Percentiles rank a stretch among this genome's conserved stretches.
Conservation (phyloP, 805 yeast genomes). For the Saccharomycopsis synnaedendra region DNA sequence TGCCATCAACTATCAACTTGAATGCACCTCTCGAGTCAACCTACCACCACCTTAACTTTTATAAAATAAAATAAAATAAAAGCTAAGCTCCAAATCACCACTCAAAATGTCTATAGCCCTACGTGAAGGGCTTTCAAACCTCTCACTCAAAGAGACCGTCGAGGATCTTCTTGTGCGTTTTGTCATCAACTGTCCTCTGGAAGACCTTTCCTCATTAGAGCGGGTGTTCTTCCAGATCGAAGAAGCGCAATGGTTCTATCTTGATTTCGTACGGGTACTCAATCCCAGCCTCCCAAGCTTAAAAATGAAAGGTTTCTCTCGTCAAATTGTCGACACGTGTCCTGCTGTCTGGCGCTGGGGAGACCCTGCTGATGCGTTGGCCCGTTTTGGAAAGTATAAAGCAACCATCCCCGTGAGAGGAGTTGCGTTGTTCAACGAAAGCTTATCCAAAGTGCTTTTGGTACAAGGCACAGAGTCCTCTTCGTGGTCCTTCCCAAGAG, state of each 20-base stretch:
- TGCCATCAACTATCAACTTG: no score
- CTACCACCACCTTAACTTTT: background rate
- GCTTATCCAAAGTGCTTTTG: slow-evolving; percentile 57
- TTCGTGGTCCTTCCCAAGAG: slow-evolving; percentile 96
- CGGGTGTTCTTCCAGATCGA: slow-evolving; percentile 89
- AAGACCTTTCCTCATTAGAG: slow-evolving; percentile 67
- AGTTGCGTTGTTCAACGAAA: slow-evolving; percentile 71
- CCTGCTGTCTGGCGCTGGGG: slow-evolving; percentile 81
- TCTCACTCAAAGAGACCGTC: slow-evolving; percentile 58
- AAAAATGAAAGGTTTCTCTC: slow-evolving; percentile 68
- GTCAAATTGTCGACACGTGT: slow-evolving; percentile 52
- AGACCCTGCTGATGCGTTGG: slow-evolving; percentile 62
- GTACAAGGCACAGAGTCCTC: slow-evolving; percentile 76
- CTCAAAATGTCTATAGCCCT: slow-evolving; percentile 47
- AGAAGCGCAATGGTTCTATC: slow-evolving; percentile 97
- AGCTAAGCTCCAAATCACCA: background rate
- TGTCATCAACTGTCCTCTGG: slow-evolving; percentile 83
- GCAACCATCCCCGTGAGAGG: slow-evolving; percentile 93
- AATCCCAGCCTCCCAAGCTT: slow-evolving; percentile 69
- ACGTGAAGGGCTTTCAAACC: slow-evolving; percentile 43
- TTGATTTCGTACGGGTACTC: slow-evolving; percentile 65
- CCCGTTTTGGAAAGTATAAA: slow-evolving; percentile 76
- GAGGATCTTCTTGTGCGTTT: slow-evolving; percentile 87
- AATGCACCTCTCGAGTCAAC: background rate
- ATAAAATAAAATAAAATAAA: background rate